phyloP scores from a whole-genome alignment of 768 basidiomycete species.

The Nidularia sp. region DNA sequence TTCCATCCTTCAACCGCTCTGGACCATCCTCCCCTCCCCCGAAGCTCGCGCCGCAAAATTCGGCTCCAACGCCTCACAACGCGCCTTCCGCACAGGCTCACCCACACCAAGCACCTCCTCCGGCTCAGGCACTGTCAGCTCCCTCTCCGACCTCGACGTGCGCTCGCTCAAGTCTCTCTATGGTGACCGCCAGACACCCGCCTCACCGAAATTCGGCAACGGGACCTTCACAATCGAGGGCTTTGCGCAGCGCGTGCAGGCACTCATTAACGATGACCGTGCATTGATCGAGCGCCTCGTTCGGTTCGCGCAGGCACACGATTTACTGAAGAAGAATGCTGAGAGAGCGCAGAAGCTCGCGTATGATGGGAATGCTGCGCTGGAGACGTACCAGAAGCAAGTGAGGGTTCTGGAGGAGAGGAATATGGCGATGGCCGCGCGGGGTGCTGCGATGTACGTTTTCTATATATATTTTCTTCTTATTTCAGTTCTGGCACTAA shows the following conservation, averaged over 20 bases:
- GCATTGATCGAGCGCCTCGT: constrained; percentile 80
- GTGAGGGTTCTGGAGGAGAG: constrained; percentile 77
- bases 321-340: constrained; percentile 88
- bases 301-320: constrained; percentile 85
- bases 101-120: constrained; percentile 19
- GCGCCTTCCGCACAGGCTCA: constrained; percentile 45
- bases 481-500: constrained; percentile 6
- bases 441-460: constrained; percentile 56
- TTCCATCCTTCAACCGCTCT: constrained; percentile 66
- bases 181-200: constrained; percentile 26
- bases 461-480: background rate
- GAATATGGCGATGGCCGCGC: constrained; percentile 46
- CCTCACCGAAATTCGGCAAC: constrained; percentile 16
- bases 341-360: constrained; percentile 89
- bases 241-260: constrained; percentile 74
- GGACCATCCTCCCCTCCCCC: constrained; percentile 80
- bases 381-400: constrained; percentile 91
- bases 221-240: constrained; percentile 70
- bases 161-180: constrained; percentile 83
- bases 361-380: constrained; percentile 69
- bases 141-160: constrained; percentile 82
- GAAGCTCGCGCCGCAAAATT: constrained; percentile 75
- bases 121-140: constrained; percentile 29
- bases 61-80: constrained; percentile 22
- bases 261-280: constrained; percentile 79